Base-by-base conservation (phyloP, 2,329 filamentous ascomycete species). In the Aspergillus carbonarius region DNA sequence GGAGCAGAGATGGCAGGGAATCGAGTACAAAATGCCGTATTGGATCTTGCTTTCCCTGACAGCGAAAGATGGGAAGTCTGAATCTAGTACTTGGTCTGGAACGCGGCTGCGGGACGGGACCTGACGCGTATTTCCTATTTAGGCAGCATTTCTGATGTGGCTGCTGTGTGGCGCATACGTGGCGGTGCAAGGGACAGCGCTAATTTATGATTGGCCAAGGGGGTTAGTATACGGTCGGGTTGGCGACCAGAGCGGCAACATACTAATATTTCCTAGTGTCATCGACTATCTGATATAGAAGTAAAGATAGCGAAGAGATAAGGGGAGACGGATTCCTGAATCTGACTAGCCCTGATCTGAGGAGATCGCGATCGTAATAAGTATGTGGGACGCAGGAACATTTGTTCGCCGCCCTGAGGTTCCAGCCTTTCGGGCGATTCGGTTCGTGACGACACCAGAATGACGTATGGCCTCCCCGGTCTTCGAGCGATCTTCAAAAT, bases 101-200 rank as follows among this genome's bases (percentile, higher is more conserved):
- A 58, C 48, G 27, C 44, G 30, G 32, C 27, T 30, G 6, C 46
- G 37, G 58, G n/a, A 55, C 52, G 54, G 54, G 8, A 57, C 12
- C 40, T 46, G 48, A 60, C 63, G 63, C 63, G 63, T 63, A 57
- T 58, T 55, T 59, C 58, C 57, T 34, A 25, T 53, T 54, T 52
- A 18, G 34, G 59, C 12, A 20, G 27, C 9, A 42, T 47, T 57
- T 47, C 40, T 47, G 46, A 55, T 51, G 54, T 62, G 54, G 54
- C 58, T 49, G 40, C 12, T 10, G 1, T 32, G 20, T 17, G 48
- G 23, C 18, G 17, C 13, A 8, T 8, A 3, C 37, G 40, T 58
- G 55, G 55, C 55, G 49, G 49, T 58, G 40, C n/a, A 3, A 9
- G 9, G 5, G 6, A 34, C 35, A 2, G 17, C 17, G 12, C 2